Conservation (phyloP, 139 green algal genomes). For the Edaphochlamys debaryana region DNA sequence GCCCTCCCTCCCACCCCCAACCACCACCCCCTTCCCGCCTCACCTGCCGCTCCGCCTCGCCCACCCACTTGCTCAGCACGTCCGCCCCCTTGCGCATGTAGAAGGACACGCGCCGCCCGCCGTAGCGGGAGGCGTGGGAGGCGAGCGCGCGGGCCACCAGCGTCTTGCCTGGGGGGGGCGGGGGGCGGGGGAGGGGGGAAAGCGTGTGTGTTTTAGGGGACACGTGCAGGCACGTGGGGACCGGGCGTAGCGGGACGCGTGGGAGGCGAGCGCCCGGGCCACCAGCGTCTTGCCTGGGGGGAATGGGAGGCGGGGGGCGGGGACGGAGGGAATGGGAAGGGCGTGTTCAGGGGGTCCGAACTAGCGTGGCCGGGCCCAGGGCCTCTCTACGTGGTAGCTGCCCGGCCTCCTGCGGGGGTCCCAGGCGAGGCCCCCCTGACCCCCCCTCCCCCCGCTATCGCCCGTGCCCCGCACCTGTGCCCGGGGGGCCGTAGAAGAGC, state of each 20-base stretch:
- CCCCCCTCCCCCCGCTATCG: too few species aligned
- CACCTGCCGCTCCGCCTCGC: conserved; percentile 89
- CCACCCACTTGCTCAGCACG: conserved; percentile 96
- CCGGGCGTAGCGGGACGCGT: conserved; percentile 67
- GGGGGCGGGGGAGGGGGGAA: background rate
- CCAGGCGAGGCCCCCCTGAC: too few species aligned
- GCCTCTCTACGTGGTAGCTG: too few species aligned
- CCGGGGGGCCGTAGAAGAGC: conserved; percentile 93
- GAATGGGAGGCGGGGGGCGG: too few species aligned
- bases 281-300: conserved; percentile 96
- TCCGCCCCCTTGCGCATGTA: conserved; percentile 98
- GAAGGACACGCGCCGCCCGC: conserved; percentile 80
- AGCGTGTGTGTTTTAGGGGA: too few species aligned
- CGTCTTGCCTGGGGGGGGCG: conserved; percentile 83
- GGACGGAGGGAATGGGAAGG: too few species aligned
- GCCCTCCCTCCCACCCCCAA: too few species aligned
- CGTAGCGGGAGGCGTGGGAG: conserved; percentile 69
- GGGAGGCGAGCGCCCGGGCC: conserved; percentile 88
- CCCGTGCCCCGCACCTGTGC: conserved; percentile 74
- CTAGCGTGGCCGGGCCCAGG: too few species aligned
- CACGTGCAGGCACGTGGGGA: too few species aligned
- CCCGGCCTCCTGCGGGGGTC: too few species aligned
- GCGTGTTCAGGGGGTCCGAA: too few species aligned
- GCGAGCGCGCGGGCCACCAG: conserved; percentile 92
- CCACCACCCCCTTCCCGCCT: background rate